Conservation (phyloP, 1,284 basidiomycete species). For the Bondarzewia mesenterica region DNA sequence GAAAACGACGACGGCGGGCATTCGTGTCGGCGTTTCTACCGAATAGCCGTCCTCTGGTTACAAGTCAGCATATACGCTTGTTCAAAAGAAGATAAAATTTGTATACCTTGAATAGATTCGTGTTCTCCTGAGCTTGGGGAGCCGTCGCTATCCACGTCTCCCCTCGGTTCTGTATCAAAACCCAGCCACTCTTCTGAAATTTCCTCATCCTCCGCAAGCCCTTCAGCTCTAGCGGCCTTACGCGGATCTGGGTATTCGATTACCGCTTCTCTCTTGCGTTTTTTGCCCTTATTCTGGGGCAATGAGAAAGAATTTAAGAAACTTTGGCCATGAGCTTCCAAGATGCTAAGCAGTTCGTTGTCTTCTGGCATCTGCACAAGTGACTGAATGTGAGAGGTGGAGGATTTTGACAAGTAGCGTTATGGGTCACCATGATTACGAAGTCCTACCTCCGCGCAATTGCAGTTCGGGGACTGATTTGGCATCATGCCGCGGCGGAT, state of each 20-base stretch:
- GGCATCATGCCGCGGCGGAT: too few species aligned
- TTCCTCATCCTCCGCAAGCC: conserved; percentile 6
- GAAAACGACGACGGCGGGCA: conserved; percentile 50
- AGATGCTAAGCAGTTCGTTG: background rate
- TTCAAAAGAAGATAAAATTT: background rate
- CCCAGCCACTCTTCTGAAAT: conserved; percentile 29
- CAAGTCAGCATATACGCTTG: background rate
- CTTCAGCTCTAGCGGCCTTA: background rate
- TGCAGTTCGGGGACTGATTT: too few species aligned
- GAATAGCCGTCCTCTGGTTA: conserved; percentile 32
- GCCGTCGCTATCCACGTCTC: conserved; percentile 13
- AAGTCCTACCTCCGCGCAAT: too few species aligned
- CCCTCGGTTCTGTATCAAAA: conserved; percentile 12
- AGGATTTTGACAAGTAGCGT: too few species aligned
- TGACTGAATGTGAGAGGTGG: too few species aligned
- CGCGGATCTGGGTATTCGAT: background rate
- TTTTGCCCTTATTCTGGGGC: background rate
- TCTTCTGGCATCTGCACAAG: conserved; percentile 14
- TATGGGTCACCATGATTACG: too few species aligned
- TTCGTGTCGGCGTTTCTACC: conserved; percentile 16
- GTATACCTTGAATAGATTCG: background rate
- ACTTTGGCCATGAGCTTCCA: background rate
- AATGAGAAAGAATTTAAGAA: conserved; percentile 1
- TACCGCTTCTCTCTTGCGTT: conserved; percentile 5
- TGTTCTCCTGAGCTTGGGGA: conserved; percentile 13